Evolutionary conservation across 2,329 filamentous ascomycete species (phyloP).

Genomic region (Curvularia lunata): DNA sequence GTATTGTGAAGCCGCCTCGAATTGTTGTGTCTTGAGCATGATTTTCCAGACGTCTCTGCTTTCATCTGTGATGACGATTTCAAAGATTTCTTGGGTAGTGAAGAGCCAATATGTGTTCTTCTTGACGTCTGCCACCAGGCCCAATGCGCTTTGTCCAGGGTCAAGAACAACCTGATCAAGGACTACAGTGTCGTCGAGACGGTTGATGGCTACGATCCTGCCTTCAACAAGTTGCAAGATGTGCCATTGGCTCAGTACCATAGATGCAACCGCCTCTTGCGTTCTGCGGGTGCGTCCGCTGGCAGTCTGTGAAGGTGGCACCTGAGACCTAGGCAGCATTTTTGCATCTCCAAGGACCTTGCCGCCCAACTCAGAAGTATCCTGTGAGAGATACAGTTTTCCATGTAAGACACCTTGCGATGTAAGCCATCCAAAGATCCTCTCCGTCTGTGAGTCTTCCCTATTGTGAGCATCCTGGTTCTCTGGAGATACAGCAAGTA

Average conservation of each 20-base stretch:
- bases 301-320: constrained; percentile 71
- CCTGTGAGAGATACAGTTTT: constrained; percentile 69
- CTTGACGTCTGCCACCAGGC: constrained; percentile 84
- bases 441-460: constrained; percentile 67
- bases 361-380: constrained; percentile 69
- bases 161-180: constrained; percentile 89
- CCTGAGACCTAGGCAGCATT: constrained; percentile 74
- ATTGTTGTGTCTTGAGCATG: constrained; percentile 84
- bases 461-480: constrained; percentile 55
- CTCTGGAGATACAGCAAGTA: constrained; percentile 79
- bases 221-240: constrained; percentile 83
- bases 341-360: constrained; percentile 81
- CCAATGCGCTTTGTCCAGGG: constrained; percentile 78
- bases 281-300: constrained; percentile 69
- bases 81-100: constrained; percentile 87
- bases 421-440: constrained; percentile 88
- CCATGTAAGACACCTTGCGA: constrained; percentile 88
- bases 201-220: constrained; percentile 82
- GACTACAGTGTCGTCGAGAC: constrained; percentile 82
- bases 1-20: constrained; percentile 85
- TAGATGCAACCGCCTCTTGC: constrained; percentile 76
- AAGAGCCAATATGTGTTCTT: constrained; percentile 99
- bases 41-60: constrained; percentile 94
- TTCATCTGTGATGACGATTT: constrained; percentile 89
- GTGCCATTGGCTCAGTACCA: constrained; percentile 93